Conservation (phyloP, 441 rosid species). For the Syzygium syzygioides region DNA sequence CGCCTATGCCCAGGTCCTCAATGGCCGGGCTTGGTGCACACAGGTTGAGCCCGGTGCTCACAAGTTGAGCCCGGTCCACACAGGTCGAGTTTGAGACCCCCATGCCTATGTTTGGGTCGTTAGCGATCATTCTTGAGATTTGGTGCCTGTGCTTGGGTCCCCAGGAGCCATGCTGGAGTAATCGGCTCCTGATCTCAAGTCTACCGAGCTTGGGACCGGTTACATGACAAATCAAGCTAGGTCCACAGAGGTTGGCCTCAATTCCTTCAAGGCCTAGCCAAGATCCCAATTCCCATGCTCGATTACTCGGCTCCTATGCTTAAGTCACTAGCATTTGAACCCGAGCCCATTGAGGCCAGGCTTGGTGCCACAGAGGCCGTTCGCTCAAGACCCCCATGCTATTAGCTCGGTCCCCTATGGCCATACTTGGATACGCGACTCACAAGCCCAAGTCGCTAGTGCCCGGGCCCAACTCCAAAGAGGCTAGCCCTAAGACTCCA, state of each 20-base stretch:
- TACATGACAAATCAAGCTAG: accelerated
- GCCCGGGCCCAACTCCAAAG: neutral
- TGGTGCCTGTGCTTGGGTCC: accelerated
- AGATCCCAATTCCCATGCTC: neutral
- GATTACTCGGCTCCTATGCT: neutral
- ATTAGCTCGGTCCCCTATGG: neutral
- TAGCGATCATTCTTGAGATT: neutral
- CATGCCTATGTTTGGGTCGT: accelerated
- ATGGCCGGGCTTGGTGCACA: accelerated
- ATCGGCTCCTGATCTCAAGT: neutral
- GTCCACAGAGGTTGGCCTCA: neutral
- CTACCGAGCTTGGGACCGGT: neutral
- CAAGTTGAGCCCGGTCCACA: neutral
- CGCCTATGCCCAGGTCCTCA: neutral
- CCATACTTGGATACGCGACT: too few relatives aligned
- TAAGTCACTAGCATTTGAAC: accelerated
- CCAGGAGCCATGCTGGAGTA: neutral
- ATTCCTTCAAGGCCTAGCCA: neutral
- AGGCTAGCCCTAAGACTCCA: neutral
- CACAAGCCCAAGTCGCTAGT: too few relatives aligned
- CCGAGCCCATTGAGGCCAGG: accelerated
- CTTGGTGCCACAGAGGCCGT: accelerated
- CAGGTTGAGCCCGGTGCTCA: neutral
- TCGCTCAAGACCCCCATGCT: accelerated
- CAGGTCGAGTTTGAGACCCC: neutral